phyloP scores from a whole-genome alignment of 108 stramenopile genomes.

The Cyclotella baltica region DNA sequence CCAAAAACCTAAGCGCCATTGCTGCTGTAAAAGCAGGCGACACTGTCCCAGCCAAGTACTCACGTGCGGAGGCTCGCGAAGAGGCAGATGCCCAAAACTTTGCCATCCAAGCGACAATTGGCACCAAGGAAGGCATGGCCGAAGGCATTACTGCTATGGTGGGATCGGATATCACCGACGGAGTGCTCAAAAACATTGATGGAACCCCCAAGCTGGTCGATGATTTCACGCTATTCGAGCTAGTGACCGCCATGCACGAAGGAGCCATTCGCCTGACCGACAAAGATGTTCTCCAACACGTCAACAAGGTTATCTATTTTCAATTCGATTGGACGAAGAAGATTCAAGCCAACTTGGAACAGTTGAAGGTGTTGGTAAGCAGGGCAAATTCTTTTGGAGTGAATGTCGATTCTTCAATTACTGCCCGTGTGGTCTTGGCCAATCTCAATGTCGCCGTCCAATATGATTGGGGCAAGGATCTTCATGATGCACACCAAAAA shows the following conservation, averaged over 20 bases:
- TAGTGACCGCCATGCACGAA: not conserved
- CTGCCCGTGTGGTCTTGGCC: not conserved
- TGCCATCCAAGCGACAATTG: not conserved
- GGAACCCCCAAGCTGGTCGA: not conserved
- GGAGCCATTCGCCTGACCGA: not conserved
- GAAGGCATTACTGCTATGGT: not conserved
- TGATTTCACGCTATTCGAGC: not conserved
- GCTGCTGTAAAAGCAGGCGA: not conserved
- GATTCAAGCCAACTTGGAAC: not conserved
- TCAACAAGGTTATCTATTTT: not conserved
- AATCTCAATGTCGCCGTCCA: not conserved
- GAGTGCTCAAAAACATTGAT: constrained; percentile 2
- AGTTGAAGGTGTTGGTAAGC: not conserved
- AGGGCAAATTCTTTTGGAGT: not conserved
- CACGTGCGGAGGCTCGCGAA: not conserved
- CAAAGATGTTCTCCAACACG: not conserved
- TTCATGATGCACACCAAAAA: not conserved
- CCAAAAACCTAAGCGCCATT: too few species aligned
- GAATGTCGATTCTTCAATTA: not conserved
- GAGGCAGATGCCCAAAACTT: not conserved
- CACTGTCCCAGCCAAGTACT: not conserved
- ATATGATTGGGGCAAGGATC: constrained; percentile 2
- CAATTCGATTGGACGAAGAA: constrained; percentile 7
- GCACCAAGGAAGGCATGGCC: not conserved
- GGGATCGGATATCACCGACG: not conserved